A percentile compares a stretch with the other conserved stretches of the same genome.
Evolutionary conservation across 192 early-diverging fungal species (phyloP).

Genomic region (Cetraspora pellucida): DNA sequence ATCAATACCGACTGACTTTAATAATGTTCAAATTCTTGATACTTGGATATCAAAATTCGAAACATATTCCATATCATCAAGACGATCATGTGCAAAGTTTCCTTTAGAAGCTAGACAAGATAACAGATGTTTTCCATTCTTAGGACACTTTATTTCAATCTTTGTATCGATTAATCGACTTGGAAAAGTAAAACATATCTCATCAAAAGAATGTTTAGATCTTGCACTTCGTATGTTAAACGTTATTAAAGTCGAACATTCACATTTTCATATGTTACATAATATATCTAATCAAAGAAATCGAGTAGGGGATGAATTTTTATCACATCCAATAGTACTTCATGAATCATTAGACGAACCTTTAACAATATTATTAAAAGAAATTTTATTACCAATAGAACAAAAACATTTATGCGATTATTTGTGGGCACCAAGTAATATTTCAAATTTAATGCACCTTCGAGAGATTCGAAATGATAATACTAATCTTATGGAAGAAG

Average conservation of each 20-base stretch:
- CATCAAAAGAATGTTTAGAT: conserved; percentile 7
- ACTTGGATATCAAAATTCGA: conserved; percentile 23
- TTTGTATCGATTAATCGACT: conserved; percentile 30
- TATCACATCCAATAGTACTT: conserved; percentile 15
- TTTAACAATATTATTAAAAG: not conserved
- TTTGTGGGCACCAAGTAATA: conserved; percentile 28
- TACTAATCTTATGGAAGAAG: conserved; percentile 1
- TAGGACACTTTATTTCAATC: conserved; percentile 21
- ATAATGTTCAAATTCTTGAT: conserved; percentile 1
- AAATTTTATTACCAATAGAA: conserved; percentile 10
- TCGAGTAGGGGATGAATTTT: not conserved
- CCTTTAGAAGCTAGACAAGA: not conserved
- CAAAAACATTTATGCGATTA: conserved; percentile 29
- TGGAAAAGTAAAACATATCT: not conserved
- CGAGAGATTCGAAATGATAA: conserved; percentile 8
- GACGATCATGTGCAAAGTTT: not conserved
- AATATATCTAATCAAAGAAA: not conserved
- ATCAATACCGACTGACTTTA: conserved; percentile 1
- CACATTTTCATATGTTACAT: conserved; percentile 17
- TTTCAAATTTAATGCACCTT: conserved; percentile 28
- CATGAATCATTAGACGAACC: conserved; percentile 26
- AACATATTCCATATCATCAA: conserved; percentile 5
- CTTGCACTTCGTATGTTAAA: conserved; percentile 24
- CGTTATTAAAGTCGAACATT: conserved; percentile 24
- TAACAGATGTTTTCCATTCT: conserved; percentile 22